These are phyloP conservation scores for Salisapilia sapeloensis DNA, from an alignment of 352 stramenopile genomes.

Conservation along the genomic window DNA sequence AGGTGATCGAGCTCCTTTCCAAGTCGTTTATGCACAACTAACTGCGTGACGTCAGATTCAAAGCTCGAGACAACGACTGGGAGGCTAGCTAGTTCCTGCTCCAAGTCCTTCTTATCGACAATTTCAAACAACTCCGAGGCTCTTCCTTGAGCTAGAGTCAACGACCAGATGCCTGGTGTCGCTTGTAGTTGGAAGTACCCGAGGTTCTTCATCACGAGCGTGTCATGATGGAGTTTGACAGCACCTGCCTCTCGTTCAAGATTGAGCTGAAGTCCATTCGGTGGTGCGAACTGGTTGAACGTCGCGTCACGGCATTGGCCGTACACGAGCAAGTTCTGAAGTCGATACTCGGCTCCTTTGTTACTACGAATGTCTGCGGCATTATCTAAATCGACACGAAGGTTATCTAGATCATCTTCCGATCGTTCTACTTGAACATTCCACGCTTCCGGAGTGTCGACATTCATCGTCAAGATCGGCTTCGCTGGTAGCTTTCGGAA, in stretches of 20 bases:
- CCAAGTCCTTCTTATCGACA: constrained; percentile 23
- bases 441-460: constrained; percentile 86
- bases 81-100: background rate
- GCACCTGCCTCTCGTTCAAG: constrained; percentile 58
- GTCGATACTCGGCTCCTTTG: constrained; percentile 56
- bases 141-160: constrained; percentile 78
- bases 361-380: constrained; percentile 26
- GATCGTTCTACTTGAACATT: constrained; percentile 76
- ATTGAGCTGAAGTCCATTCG: constrained; percentile 85
- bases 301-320: constrained; percentile 82
- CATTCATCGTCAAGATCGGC: constrained; percentile 85
- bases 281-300: constrained; percentile 56
- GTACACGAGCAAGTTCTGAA: constrained; percentile 85
- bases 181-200: constrained; percentile 99
- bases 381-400: constrained; percentile 59
- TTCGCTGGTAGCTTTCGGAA: constrained; percentile 75
- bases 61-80: constrained; percentile 81
- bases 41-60: constrained; percentile 57
- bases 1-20: constrained; percentile 68
- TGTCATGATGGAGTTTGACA: constrained; percentile 76
- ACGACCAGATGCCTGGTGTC: constrained; percentile 88
- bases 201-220: constrained; percentile 98
- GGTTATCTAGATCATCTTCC: constrained; percentile 83
- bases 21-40: constrained; percentile 85
- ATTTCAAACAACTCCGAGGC: constrained; percentile 68